Conservation (phyloP, 345 rosid species). For the Luvunga scandens region DNA sequence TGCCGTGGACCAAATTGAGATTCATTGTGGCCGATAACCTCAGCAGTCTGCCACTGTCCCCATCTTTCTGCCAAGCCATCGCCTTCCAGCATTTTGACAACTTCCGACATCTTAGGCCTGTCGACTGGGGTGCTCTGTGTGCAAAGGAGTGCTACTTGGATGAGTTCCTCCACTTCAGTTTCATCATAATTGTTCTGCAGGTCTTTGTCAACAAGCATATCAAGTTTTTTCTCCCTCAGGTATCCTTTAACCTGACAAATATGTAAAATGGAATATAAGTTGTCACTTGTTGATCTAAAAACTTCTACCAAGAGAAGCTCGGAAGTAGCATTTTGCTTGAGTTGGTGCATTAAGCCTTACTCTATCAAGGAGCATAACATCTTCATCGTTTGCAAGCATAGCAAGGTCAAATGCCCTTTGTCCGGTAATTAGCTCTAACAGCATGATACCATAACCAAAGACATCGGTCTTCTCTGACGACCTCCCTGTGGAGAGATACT, state of each 20-base stretch:
- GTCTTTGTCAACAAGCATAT: slow-evolving; percentile 14
- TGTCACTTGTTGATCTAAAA: not conserved
- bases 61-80: slow-evolving; percentile 18
- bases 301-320: too few species aligned
- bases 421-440: slow-evolving; percentile 23
- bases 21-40: slow-evolving; percentile 25
- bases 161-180: slow-evolving; percentile 15
- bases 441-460: slow-evolving; percentile 27
- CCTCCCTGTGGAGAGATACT: slow-evolving; percentile 21
- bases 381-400: slow-evolving; percentile 19
- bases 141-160: slow-evolving; percentile 17
- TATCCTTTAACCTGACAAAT: slow-evolving; percentile 13
- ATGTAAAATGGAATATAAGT: not conserved
- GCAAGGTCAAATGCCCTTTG: slow-evolving; percentile 22
- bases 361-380: slow-evolving; percentile 27
- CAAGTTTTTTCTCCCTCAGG: slow-evolving; percentile 10
- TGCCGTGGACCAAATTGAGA: slow-evolving; percentile 21
- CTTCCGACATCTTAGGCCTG: slow-evolving; percentile 14
- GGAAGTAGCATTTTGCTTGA: not conserved
- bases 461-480: slow-evolving; percentile 26
- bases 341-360: not conserved
- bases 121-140: slow-evolving; percentile 7
- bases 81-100: slow-evolving; percentile 19
- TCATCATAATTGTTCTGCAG: slow-evolving; percentile 8
- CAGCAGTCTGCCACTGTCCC: slow-evolving; percentile 22